Evolutionary conservation across 306 rosid species (phyloP).

Genomic region (Acacia acuminata): DNA sequence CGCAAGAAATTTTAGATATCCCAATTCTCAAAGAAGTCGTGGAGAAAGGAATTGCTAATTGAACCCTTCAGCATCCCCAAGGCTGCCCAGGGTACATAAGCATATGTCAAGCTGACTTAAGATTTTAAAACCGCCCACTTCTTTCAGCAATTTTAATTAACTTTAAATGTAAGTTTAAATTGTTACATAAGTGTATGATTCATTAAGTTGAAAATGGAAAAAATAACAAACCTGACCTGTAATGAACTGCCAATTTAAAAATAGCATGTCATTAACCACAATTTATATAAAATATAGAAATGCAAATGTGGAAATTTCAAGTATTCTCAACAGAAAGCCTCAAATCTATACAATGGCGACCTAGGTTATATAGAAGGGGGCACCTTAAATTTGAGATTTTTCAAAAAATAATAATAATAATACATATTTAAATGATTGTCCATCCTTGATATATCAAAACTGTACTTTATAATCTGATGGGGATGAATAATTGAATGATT

Average conservation of each 20-base stretch:
- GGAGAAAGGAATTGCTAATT: not conserved
- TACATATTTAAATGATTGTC: too few species aligned
- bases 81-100: not conserved
- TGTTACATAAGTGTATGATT: not conserved
- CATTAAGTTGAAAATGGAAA: not conserved
- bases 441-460: too few species aligned
- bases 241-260: not conserved
- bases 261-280: not conserved
- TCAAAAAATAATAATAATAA: too few species aligned
- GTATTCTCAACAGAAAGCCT: not conserved
- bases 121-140: constrained; percentile 15
- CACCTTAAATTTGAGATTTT: too few species aligned
- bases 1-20: constrained; percentile 13
- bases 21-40: not conserved
- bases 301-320: not conserved
- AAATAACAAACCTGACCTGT: not conserved
- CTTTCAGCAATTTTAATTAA: constrained; percentile 19
- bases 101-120: constrained; percentile 1
- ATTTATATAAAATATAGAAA: not conserved
- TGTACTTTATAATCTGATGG: too few species aligned
- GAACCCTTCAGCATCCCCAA: not conserved
- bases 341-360: not conserved
- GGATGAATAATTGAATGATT: too few species aligned
- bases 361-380: too few species aligned
- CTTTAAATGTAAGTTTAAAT: not conserved